A percentile compares a stretch with the other conserved stretches of the same genome.
These are phyloP conservation scores for Trypanosomatidae sp. DNA, from an alignment of 208 protist species.

Conservation along the genomic window DNA sequence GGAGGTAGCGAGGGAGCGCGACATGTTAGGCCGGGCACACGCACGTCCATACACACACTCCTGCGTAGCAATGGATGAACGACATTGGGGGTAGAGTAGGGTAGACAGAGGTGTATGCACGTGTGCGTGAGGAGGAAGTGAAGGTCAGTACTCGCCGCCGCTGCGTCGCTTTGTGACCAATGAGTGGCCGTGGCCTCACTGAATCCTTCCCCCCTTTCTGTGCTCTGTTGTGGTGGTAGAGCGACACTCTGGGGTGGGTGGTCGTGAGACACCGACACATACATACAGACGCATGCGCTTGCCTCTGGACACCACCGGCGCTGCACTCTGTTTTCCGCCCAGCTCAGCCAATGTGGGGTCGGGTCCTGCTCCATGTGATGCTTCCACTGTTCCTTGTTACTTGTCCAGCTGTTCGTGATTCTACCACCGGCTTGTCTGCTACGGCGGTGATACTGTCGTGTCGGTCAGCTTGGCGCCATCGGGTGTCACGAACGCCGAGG, in stretches of 20 bases:
- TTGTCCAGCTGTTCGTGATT: not conserved
- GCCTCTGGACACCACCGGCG: not conserved
- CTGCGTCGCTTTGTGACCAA: not conserved
- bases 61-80: not conserved
- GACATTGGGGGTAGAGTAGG: not conserved
- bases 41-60: not conserved
- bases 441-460: slow-evolving; percentile 27
- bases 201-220: not conserved
- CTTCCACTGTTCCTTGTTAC: slow-evolving; percentile 5
- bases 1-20: not conserved
- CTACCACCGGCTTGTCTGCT: not conserved
- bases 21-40: not conserved
- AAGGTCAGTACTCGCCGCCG: not conserved
- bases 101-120: not conserved
- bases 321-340: not conserved
- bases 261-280: not conserved
- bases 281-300: not conserved
- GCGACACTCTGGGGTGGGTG: not conserved
- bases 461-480: slow-evolving; percentile 51
- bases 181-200: not conserved
- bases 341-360: not conserved
- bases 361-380: not conserved
- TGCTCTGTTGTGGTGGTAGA: too few species aligned
- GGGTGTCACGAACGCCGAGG: slow-evolving; percentile 34
- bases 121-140: not conserved